phyloP scores from a whole-genome alignment of 2,329 filamentous ascomycete species.

The Cryphonectria radicalis region DNA sequence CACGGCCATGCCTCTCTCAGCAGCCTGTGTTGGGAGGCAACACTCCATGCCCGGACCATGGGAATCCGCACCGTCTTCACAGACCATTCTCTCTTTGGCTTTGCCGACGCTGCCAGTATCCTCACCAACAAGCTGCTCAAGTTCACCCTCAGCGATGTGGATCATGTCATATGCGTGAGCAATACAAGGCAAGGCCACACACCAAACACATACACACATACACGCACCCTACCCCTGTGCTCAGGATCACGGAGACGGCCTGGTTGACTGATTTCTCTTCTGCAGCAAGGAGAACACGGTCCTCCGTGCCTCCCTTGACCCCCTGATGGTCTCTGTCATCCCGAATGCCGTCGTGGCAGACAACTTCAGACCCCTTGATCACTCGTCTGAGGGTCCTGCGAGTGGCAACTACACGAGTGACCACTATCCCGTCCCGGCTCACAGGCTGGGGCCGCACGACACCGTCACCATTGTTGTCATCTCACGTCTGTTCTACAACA shows the following conservation, averaged over 20 bases:
- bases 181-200: slow-evolving; percentile 79
- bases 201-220: too few relatives aligned
- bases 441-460: slow-evolving; percentile 78
- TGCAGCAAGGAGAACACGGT: slow-evolving; percentile 96
- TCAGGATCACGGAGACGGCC: neutral
- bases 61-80: slow-evolving; percentile 94
- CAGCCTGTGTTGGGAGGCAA: slow-evolving; percentile 91
- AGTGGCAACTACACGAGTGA: slow-evolving; percentile 46
- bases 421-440: slow-evolving; percentile 55
- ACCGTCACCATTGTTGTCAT: slow-evolving; percentile 96
- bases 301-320: slow-evolving; percentile 89
- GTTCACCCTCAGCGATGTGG: slow-evolving; percentile 93
- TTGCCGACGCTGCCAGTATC: slow-evolving; percentile 94
- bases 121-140: slow-evolving; percentile 97
- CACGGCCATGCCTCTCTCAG: slow-evolving; percentile 96
- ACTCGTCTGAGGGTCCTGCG: slow-evolving; percentile 35
- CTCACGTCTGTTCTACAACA: slow-evolving; percentile 97
- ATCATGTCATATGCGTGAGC: slow-evolving; percentile 97
- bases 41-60: slow-evolving; percentile 95
- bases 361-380: slow-evolving; percentile 80
- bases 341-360: slow-evolving; percentile 97
- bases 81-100: slow-evolving; percentile 96
- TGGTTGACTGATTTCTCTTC: slow-evolving; percentile 30
- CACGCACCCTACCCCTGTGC: neutral
- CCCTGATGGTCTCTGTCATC: slow-evolving; percentile 96